A percentile compares a stretch with the other conserved stretches of the same genome.
Conservation (phyloP, 129 eudicot genomes). For the Helichrysum umbraculigerum region DNA sequence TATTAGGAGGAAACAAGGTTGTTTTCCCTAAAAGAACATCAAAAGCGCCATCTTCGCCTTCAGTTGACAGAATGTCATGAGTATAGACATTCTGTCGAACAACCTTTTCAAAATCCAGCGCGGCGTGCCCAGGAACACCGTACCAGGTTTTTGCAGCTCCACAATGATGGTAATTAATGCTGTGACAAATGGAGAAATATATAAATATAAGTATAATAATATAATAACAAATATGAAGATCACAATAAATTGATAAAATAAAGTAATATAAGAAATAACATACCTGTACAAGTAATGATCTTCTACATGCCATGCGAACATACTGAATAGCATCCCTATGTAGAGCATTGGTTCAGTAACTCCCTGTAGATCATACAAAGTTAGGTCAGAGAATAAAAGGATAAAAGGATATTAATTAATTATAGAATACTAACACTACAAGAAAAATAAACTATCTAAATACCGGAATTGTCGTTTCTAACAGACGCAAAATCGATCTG, state of each 20-base stretch:
- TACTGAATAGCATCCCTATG: constrained; percentile 97
- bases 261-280: background rate
- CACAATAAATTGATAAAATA: background rate
- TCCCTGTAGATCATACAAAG: constrained; percentile 53
- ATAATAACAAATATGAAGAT: background rate
- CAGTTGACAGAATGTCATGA: constrained; percentile 66
- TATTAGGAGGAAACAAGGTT: constrained; percentile 86
- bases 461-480: constrained; percentile 91
- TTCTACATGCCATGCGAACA: constrained; percentile 99
- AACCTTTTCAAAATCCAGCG: constrained; percentile 76
- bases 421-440: background rate
- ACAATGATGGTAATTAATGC: constrained; percentile 98
- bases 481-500: constrained; percentile 85
- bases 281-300: constrained; percentile 98
- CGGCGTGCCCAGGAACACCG: constrained; percentile 94
- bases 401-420: background rate
- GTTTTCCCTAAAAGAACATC: constrained; percentile 96
- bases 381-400: constrained; percentile 24
- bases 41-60: constrained; percentile 97
- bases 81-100: constrained; percentile 81
- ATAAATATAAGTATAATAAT: background rate
- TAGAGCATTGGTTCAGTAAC: constrained; percentile 99
- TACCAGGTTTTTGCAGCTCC: constrained; percentile 99
- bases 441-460: constrained; percentile 4
- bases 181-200: constrained; percentile 31